A percentile compares a stretch with the other conserved stretches of the same genome.
phyloP scores from a whole-genome alignment of 345 rosid genomes.

The Eucalyptus caleyi region DNA sequence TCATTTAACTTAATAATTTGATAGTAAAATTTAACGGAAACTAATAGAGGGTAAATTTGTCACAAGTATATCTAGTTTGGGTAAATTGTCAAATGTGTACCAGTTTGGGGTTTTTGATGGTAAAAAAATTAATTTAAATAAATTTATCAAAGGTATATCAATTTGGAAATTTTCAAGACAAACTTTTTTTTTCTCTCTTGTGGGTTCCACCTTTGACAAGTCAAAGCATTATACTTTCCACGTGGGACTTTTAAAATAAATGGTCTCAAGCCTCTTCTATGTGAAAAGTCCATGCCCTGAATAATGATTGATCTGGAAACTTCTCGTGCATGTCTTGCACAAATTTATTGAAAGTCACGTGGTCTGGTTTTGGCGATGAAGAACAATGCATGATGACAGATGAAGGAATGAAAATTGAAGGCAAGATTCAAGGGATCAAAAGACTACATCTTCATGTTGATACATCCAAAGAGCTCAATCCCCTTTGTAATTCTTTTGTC shows the following conservation, averaged over 20 bases:
- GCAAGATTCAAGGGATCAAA: not conserved
- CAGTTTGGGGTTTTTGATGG: rapidly evolving
- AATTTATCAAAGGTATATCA: rapidly evolving
- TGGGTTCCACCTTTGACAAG: too few relatives aligned
- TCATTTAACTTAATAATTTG: too few relatives aligned
- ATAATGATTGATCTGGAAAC: not conserved
- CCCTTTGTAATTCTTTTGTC: not conserved
- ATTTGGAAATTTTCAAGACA: rapidly evolving
- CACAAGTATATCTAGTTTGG: rapidly evolving
- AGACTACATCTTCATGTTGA: not conserved
- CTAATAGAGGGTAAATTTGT: too few relatives aligned
- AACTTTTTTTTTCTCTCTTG: too few relatives aligned
- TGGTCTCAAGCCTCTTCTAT: not conserved
- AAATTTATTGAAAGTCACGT: not conserved
- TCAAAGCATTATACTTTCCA: not conserved
- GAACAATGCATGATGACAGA: not conserved
- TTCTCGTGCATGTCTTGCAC: not conserved
- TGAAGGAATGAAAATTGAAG: not conserved
- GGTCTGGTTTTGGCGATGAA: not conserved
- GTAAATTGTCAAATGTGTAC: too few relatives aligned
- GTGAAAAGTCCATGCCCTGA: not conserved
- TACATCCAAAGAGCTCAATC: not conserved
- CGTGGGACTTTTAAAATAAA: not conserved
- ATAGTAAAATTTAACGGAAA: too few relatives aligned
- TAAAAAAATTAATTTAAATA: too few relatives aligned